phyloP scores from a whole-genome alignment of 192 early-diverging fungal species.

The Chytriomyces sp. region DNA sequence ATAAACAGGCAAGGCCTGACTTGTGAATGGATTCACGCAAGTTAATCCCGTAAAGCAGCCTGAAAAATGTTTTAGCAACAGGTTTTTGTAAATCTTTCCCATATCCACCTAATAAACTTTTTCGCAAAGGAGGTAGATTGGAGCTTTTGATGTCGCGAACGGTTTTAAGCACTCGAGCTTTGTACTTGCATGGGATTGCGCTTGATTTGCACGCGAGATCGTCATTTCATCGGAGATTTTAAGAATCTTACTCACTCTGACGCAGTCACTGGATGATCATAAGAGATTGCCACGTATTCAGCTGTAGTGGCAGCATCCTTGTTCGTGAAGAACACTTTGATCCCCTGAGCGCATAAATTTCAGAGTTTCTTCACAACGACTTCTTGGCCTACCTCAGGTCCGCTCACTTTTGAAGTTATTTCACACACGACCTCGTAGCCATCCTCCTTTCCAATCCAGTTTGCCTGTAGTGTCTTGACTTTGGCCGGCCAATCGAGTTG shows the following conservation, averaged over 20 bases:
- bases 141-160: background rate
- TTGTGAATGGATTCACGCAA: conserved; percentile 6
- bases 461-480: conserved; percentile 84
- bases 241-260: background rate
- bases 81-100: background rate
- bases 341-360: background rate
- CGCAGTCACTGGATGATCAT: conserved; percentile 34
- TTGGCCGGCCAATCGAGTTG: conserved; percentile 83
- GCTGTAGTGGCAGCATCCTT: background rate
- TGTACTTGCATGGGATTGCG: background rate
- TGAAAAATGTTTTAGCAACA: no score
- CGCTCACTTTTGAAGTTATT: background rate
- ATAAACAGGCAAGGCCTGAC: background rate
- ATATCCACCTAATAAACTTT: background rate
- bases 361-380: background rate
- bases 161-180: background rate
- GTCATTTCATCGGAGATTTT: background rate
- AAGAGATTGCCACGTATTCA: conserved; percentile 34
- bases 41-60: conserved; percentile 9
- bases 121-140: background rate
- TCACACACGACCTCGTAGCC: conserved; percentile 46
- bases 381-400: background rate
- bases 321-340: conserved; percentile 16
- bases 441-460: conserved; percentile 91
- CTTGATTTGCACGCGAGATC: background rate